Percentiles rank a stretch among this genome's conserved stretches.
These are phyloP conservation scores for Ploettnerulaceae sp. DNA, from an alignment of 2,329 filamentous ascomycete genomes.

Conservation along the genomic window DNA sequence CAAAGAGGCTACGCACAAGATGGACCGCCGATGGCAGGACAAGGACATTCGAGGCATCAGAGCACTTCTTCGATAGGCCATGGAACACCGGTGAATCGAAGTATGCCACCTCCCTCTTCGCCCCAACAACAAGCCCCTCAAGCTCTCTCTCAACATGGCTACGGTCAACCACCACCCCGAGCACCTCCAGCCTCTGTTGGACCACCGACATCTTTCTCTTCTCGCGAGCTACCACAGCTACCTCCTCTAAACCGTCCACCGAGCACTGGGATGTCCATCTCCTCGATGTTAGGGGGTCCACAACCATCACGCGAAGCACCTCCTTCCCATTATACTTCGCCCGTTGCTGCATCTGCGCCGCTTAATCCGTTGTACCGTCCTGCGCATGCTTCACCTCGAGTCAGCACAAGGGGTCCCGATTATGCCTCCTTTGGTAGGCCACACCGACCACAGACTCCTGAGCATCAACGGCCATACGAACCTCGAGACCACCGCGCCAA, in stretches of 20 bases:
- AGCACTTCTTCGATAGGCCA: slow-evolving; percentile 34
- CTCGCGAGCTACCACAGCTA: slow-evolving; percentile 50
- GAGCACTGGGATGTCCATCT: slow-evolving; percentile 57
- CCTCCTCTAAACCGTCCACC: slow-evolving; percentile 47
- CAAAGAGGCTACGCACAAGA: slow-evolving; percentile 31
- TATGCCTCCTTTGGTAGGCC: slow-evolving; percentile 61
- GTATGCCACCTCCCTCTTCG: slow-evolving; percentile 47
- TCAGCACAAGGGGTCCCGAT: slow-evolving; percentile 45
- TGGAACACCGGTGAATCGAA: slow-evolving; percentile 29
- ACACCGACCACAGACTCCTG: slow-evolving; percentile 73
- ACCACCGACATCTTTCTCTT: slow-evolving; percentile 39
- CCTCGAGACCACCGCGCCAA: slow-evolving; percentile 36
- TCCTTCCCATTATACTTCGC: slow-evolving; percentile 44
- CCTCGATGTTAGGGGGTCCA: slow-evolving; percentile 61
- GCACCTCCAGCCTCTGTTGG: slow-evolving; percentile 39
- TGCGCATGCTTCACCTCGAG: slow-evolving; percentile 36
- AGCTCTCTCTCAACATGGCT: slow-evolving; percentile 31
- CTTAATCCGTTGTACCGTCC: slow-evolving; percentile 37
- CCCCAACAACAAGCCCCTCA: slow-evolving; percentile 40
- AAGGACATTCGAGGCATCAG: slow-evolving; percentile 31
- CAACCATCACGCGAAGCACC: slow-evolving; percentile 43
- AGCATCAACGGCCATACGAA: slow-evolving; percentile 56
- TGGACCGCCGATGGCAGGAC: slow-evolving; percentile 26
- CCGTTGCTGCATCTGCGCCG: slow-evolving; percentile 34
- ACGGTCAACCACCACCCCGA: slow-evolving; percentile 35